Evolutionary conservation across 2,329 filamentous ascomycete species (phyloP).

Genomic region (Didymella arachidicola): DNA sequence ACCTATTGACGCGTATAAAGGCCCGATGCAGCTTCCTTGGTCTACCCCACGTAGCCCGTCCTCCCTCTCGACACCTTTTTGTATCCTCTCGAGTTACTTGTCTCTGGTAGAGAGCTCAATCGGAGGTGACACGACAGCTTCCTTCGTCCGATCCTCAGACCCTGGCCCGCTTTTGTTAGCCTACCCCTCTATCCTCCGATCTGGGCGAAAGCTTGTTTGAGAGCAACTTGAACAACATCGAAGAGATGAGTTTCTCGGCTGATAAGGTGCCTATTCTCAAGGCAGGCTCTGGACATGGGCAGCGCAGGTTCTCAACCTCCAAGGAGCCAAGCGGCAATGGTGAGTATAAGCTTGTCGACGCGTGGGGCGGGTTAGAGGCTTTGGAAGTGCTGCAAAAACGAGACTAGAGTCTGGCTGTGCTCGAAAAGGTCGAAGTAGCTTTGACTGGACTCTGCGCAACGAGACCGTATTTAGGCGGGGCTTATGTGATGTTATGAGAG

Average conservation of each 20-base stretch:
- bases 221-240: not conserved
- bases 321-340: slow-evolving; percentile 50
- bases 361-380: not conserved
- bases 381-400: not conserved
- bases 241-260: slow-evolving; percentile 48
- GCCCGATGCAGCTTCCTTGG: slow-evolving; percentile 6
- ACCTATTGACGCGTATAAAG: slow-evolving; percentile 15
- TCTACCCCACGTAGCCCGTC: slow-evolving; percentile 3
- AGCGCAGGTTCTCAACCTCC: slow-evolving; percentile 46
- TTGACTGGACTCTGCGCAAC: too few species aligned
- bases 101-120: not conserved
- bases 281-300: slow-evolving; percentile 34
- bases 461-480: too few species aligned
- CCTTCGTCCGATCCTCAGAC: not conserved
- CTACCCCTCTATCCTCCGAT: not conserved
- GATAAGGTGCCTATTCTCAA: slow-evolving; percentile 44
- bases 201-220: slow-evolving; percentile 22
- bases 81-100: not conserved
- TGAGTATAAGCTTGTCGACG: slow-evolving; percentile 29
- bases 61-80: not conserved
- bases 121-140: slow-evolving; percentile 10
- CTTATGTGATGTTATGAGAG: too few species aligned
- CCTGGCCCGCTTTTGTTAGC: slow-evolving; percentile 16
- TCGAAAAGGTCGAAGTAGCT: not conserved
- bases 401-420: too few species aligned